phyloP scores from a whole-genome alignment of 2,329 filamentous ascomycete species.

The Lithohypha guttulata region DNA sequence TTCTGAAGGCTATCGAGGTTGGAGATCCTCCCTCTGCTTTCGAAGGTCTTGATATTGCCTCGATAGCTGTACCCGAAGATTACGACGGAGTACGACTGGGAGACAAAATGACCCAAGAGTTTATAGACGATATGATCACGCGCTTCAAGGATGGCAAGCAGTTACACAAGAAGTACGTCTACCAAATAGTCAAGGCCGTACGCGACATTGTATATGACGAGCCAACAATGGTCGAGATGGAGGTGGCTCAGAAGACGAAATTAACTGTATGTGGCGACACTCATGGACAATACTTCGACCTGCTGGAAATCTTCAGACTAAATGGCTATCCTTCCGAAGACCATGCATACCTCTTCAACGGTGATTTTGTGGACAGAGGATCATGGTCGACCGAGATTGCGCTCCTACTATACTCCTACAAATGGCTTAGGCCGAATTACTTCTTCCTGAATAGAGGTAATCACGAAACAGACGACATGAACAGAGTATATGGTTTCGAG shows the following conservation, averaged over 20 bases:
- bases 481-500: slow-evolving; percentile 95
- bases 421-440: slow-evolving; percentile 76
- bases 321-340: slow-evolving; percentile 77
- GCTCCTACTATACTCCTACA: slow-evolving; percentile 86
- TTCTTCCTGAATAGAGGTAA: slow-evolving; percentile 98
- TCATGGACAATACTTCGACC: slow-evolving; percentile 94
- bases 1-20: slow-evolving; percentile 89
- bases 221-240: slow-evolving; percentile 91
- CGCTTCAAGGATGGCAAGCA: slow-evolving; percentile 94
- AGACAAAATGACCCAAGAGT: slow-evolving; percentile 85
- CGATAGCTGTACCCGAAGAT: slow-evolving; percentile 66
- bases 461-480: slow-evolving; percentile 99
- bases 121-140: slow-evolving; percentile 94
- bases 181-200: slow-evolving; percentile 85
- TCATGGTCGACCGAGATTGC: slow-evolving; percentile 98
- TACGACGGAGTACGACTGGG: slow-evolving; percentile 78
- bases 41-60: slow-evolving; percentile 77
- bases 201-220: slow-evolving; percentile 85
- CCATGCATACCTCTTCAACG: slow-evolving; percentile 95
- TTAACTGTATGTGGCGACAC: slow-evolving; percentile 96
- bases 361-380: slow-evolving; percentile 94
- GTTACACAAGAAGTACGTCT: slow-evolving; percentile 91
- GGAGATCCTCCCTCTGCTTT: slow-evolving; percentile 85
- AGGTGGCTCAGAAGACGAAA: slow-evolving; percentile 63
- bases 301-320: slow-evolving; percentile 88